Percentiles rank a stretch among this genome's conserved stretches.
Evolutionary conservation across 768 basidiomycete genomes (phyloP).

Genomic region (Hydnomerulius pinastri): DNA sequence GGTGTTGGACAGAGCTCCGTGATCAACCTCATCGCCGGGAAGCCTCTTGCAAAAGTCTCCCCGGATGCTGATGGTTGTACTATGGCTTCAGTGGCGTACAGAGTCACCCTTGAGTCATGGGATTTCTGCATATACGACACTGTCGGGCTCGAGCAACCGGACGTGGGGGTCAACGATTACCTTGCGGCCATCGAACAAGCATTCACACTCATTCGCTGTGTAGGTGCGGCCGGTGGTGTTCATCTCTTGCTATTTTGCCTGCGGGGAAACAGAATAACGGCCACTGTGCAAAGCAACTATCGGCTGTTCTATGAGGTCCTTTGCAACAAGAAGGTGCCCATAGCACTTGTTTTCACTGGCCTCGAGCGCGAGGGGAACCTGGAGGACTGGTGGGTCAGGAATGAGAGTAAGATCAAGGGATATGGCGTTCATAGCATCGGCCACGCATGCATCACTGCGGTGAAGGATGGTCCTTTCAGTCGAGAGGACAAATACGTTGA

Average conservation of each 20-base stretch:
- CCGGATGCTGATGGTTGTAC: constrained; percentile 28
- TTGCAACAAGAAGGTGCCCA: constrained; percentile 30
- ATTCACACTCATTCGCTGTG: constrained; percentile 23
- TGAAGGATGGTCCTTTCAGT: not conserved
- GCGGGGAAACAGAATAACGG: constrained; percentile 34
- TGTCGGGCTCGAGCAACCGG: constrained; percentile 21
- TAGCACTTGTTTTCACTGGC: constrained; percentile 34
- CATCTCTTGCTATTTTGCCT: too few relatives aligned
- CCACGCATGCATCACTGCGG: constrained; percentile 16
- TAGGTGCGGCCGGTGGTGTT: constrained; percentile 19
- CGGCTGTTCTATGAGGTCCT: constrained; percentile 34
- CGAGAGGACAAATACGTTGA: constrained; percentile 6
- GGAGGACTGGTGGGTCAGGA: constrained; percentile 22
- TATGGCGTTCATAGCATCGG: too few relatives aligned
- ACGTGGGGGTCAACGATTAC: constrained; percentile 12
- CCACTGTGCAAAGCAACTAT: constrained; percentile 34
- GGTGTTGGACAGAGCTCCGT: constrained; percentile 27
- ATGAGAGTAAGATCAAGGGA: constrained; percentile 6
- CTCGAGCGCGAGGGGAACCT: constrained; percentile 26
- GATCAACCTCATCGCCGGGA: too few relatives aligned
- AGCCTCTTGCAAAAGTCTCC: constrained; percentile 2
- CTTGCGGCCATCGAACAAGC: constrained; percentile 15
- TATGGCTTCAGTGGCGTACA: constrained; percentile 21
- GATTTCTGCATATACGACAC: constrained; percentile 21
- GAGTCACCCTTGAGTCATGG: constrained; percentile 4